Percentiles rank a stretch among this genome's conserved stretches.
Evolutionary conservation across 2,329 filamentous ascomycete species (phyloP).

Genomic region (Fusarium sp.): DNA sequence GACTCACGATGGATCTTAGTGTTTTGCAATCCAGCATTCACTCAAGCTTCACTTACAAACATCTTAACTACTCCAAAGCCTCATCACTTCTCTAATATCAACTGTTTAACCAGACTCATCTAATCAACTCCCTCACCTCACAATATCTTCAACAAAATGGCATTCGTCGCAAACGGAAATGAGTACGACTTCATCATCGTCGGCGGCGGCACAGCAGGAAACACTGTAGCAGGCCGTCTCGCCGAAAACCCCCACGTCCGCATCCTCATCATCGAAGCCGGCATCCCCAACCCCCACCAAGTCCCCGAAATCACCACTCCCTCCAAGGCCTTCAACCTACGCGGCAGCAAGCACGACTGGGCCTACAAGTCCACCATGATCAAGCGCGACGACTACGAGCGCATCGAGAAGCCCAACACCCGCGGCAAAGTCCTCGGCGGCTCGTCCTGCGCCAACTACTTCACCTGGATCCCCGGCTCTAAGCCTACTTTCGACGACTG

Average conservation of each 20-base stretch:
- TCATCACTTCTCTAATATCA: too few species aligned
- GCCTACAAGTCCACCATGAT: conserved; percentile 70
- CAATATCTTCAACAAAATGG: too few species aligned
- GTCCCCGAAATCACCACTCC: conserved; percentile 64
- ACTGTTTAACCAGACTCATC: too few species aligned
- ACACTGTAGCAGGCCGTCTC: conserved; percentile 49
- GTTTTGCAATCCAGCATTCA: neutral
- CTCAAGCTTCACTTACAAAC: neutral
- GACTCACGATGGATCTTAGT: neutral
- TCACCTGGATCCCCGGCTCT: conserved; percentile 69
- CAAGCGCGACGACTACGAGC: conserved; percentile 66
- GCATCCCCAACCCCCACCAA: conserved; percentile 57
- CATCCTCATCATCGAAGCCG: conserved; percentile 59
- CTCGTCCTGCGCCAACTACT: conserved; percentile 68
- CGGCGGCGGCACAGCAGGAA: conserved; percentile 47
- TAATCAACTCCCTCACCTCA: too few species aligned
- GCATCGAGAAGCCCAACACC: conserved; percentile 71
- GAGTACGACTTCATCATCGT: conserved; percentile 1
- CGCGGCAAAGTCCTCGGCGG: conserved; percentile 68
- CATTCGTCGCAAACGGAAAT: conserved; percentile 1
- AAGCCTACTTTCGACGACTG: conserved; percentile 71
- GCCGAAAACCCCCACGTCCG: conserved; percentile 50
- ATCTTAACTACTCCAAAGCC: neutral
- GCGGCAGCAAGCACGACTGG: conserved; percentile 67
- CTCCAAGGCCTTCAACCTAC: conserved; percentile 61